Conservation (phyloP, 768 basidiomycete species). For the Scleroderma citrinum region DNA sequence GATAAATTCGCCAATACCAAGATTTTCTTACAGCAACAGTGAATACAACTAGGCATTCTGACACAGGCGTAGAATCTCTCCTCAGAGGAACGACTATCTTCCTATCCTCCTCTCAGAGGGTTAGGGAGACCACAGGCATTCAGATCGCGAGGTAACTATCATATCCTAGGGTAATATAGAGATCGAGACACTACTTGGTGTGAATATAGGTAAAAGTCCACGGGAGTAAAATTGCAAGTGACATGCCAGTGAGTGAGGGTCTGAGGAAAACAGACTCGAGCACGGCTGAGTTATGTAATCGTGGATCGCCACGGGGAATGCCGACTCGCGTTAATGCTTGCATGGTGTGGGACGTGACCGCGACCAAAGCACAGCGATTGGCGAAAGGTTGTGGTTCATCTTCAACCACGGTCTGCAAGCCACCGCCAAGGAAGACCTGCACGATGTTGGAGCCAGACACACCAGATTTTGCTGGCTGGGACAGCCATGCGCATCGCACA, state of each 20-base stretch:
- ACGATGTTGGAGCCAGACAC: constrained; percentile 11
- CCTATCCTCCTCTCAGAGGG: too few species aligned
- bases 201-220: too few species aligned
- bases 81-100: too few species aligned
- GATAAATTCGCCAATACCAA: too few species aligned
- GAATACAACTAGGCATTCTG: too few species aligned
- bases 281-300: not conserved
- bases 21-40: too few species aligned
- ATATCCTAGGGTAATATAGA: too few species aligned
- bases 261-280: too few species aligned
- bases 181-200: too few species aligned
- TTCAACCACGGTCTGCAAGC: not conserved
- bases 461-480: constrained; percentile 14
- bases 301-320: constrained; percentile 1
- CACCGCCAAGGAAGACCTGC: not conserved
- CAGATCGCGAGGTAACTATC: too few species aligned
- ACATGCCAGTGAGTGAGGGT: not conserved
- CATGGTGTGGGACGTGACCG: not conserved
- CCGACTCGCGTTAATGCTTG: constrained; percentile 7
- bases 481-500: constrained; percentile 7
- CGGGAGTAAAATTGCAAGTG: not conserved
- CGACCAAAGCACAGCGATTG: not conserved
- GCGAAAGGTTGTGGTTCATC: not conserved
- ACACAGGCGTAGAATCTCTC: too few species aligned
- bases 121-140: too few species aligned